phyloP scores from a whole-genome alignment of 495 filamentous ascomycete species.

The Astrocystis sublimbata region DNA sequence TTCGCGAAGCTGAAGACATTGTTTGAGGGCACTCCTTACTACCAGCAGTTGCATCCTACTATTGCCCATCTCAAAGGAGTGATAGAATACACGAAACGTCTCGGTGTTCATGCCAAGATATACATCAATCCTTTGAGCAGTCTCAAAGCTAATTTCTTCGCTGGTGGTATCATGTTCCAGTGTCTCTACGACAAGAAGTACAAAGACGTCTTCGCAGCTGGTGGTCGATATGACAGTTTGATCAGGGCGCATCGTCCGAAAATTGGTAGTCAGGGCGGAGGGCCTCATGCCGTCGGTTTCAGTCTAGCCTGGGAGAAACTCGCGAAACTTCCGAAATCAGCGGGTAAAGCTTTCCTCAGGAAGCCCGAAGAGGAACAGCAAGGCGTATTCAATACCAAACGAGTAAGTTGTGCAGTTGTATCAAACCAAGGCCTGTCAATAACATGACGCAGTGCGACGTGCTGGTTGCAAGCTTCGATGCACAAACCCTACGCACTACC shows the following conservation, averaged over 20 bases:
- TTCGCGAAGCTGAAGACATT: constrained; percentile 69
- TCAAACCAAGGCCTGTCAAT: background rate
- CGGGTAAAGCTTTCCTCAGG: constrained; percentile 64
- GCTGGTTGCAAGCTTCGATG: constrained; percentile 82
- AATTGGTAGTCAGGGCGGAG: constrained; percentile 50
- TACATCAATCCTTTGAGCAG: constrained; percentile 85
- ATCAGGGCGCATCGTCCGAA: constrained; percentile 70
- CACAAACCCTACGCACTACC: constrained; percentile 70
- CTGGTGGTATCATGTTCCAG: constrained; percentile 84
- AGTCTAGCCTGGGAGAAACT: constrained; percentile 87
- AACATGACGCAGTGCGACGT: constrained; percentile 69
- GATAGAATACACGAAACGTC: constrained; percentile 70
- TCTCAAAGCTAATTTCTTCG: constrained; percentile 90
- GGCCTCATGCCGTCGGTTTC: constrained; percentile 83
- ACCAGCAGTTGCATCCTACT: constrained; percentile 66
- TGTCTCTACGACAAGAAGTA: constrained; percentile 84
- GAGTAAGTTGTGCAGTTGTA: constrained; percentile 48
- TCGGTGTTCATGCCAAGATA: constrained; percentile 73
- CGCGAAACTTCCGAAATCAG: constrained; percentile 61
- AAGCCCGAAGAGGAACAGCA: constrained; percentile 58
- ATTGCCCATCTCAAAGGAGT: constrained; percentile 79
- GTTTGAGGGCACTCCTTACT: constrained; percentile 69
- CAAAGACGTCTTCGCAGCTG: constrained; percentile 87
- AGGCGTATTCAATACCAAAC: constrained; percentile 61
- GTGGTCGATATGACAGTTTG: constrained; percentile 87